Percentiles rank a stretch among this genome's conserved stretches.
These are phyloP conservation scores for Dioscorea alata DNA, from an alignment of 106 monocot species.

Conservation along the genomic window DNA sequence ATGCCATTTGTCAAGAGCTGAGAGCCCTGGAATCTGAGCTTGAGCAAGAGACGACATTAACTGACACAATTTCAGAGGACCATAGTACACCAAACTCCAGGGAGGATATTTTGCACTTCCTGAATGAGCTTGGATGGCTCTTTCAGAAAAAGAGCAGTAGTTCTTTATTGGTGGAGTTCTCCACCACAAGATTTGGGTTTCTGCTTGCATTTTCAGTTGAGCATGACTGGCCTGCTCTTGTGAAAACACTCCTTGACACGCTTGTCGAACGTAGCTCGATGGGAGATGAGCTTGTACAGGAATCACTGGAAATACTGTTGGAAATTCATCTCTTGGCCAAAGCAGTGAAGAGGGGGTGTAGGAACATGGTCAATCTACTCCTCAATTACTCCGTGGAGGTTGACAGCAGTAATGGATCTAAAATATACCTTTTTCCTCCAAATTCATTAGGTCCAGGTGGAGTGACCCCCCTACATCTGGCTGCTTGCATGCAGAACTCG, in stretches of 20 bases:
- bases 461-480: conserved; percentile 84
- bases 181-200: conserved; percentile 63
- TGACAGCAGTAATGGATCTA: conserved; percentile 15
- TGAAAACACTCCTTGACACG: conserved; percentile 71
- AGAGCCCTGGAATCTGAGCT: conserved; percentile 74
- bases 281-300: conserved; percentile 34
- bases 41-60: conserved; percentile 22
- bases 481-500: conserved; percentile 62
- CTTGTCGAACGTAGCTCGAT: conserved; percentile 47
- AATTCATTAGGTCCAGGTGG: conserved; percentile 76
- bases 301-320: conserved; percentile 61
- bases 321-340: conserved; percentile 72
- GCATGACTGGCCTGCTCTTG: conserved; percentile 65
- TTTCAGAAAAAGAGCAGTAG: conserved; percentile 52
- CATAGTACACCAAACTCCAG: conserved; percentile 32
- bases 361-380: conserved; percentile 89
- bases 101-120: conserved; percentile 71
- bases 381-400: conserved; percentile 44
- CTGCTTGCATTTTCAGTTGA: conserved; percentile 78
- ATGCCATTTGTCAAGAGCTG: conserved; percentile 72
- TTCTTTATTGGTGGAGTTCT: conserved; percentile 34
- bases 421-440: conserved; percentile 59
- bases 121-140: conserved; percentile 97
- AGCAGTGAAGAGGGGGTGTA: conserved; percentile 88
- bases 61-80: conserved; percentile 24